Conservation (phyloP, 805 yeast genomes). For the Maudiozyma saulgeensis region DNA sequence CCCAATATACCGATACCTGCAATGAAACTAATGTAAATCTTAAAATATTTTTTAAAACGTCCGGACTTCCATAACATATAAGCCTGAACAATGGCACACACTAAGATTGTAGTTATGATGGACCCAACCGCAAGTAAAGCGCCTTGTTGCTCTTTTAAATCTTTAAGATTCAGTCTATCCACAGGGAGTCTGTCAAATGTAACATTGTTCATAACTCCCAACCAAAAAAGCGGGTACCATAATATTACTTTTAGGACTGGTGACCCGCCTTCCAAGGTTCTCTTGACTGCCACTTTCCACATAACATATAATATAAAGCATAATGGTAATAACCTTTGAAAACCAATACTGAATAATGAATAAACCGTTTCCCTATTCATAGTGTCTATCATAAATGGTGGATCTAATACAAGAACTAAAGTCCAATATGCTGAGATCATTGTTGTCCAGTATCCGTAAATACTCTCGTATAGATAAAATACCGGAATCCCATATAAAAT, state of each 20-base stretch:
- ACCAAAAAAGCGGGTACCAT: constrained; percentile 80
- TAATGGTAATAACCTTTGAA: constrained; percentile 67
- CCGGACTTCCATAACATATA: constrained; percentile 74
- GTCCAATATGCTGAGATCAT: constrained; percentile 76
- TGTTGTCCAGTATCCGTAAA: constrained; percentile 51
- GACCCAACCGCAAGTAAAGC: constrained; percentile 54
- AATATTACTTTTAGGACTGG: constrained; percentile 30
- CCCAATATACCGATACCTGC: constrained; percentile 37
- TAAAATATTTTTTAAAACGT: constrained; percentile 48
- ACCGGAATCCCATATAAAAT: constrained; percentile 54
- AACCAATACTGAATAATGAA: constrained; percentile 55
- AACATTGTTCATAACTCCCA: constrained; percentile 75
- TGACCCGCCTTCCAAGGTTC: constrained; percentile 40
- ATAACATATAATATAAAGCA: constrained; percentile 61
- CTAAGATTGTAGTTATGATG: constrained; percentile 38
- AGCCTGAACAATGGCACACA: constrained; percentile 64
- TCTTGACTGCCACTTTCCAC: constrained; percentile 47
- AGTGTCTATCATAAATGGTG: constrained; percentile 57
- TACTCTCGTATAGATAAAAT: constrained; percentile 39
- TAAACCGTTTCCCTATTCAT: constrained; percentile 43
- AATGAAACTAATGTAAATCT: constrained; percentile 41
- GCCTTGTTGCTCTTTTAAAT: constrained; percentile 68
- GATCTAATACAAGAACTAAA: constrained; percentile 62
- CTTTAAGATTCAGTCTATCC: constrained; percentile 68
- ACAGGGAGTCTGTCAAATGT: constrained; percentile 85